Conservation (phyloP, 2,329 filamentous ascomycete species). For the Ophiostoma himal-ulmi region DNA sequence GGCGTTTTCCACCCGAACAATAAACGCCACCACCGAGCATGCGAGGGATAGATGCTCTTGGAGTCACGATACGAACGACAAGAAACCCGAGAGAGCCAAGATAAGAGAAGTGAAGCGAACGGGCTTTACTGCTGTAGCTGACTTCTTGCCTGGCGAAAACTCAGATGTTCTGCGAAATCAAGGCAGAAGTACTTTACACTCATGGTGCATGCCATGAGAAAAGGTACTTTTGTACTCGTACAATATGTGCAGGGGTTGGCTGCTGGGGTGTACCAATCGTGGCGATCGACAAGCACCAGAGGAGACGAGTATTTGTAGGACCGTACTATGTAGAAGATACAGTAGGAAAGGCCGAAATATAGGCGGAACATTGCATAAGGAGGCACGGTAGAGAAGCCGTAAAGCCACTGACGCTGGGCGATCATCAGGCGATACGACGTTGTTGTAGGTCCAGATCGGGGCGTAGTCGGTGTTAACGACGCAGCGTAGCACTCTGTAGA, state of each 20-base stretch:
- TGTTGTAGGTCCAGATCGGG: slow-evolving; percentile 6
- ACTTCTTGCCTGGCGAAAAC: too few species aligned
- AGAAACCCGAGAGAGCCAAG: not conserved
- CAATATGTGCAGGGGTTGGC: not conserved
- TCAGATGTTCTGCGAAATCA: not conserved
- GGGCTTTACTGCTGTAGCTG: not conserved
- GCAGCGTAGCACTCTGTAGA: not conserved
- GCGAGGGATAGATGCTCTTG: not conserved
- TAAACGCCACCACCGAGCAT: not conserved
- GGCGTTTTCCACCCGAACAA: not conserved
- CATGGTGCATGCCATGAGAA: not conserved
- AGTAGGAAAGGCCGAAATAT: not conserved
- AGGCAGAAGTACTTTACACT: not conserved
- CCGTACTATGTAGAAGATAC: not conserved
- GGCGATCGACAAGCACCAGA: not conserved
- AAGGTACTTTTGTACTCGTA: not conserved
- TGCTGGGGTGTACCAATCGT: not conserved
- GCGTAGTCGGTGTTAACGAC: slow-evolving; percentile 8
- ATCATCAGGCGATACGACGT: slow-evolving; percentile 5
- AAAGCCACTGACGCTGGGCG: slow-evolving; percentile 3
- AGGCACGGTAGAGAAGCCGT: not conserved
- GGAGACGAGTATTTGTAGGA: not conserved
- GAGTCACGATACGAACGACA: not conserved
- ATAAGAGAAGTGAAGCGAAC: not conserved
- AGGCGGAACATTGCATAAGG: slow-evolving; percentile 1